Conservation (phyloP, 148 eudicot genomes). For the Spergularia marina region DNA sequence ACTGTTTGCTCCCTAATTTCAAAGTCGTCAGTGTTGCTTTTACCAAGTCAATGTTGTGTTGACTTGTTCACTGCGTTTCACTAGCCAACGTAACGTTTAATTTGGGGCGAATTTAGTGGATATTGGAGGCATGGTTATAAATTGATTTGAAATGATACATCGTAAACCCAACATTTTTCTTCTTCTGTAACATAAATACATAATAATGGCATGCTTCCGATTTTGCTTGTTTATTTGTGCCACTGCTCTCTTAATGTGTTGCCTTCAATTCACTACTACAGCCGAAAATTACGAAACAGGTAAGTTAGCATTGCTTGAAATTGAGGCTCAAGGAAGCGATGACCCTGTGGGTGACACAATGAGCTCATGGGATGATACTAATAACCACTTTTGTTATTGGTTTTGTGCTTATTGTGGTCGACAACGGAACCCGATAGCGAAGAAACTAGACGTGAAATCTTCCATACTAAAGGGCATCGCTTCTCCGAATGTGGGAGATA, state of each 20-base stretch:
- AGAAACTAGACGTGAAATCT: not conserved
- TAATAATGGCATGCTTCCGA: no score
- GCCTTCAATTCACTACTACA: not conserved
- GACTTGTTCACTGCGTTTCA: no score
- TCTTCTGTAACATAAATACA: no score
- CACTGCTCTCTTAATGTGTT: not conserved
- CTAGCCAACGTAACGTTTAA: no score
- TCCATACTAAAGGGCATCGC: slow-evolving; percentile 5
- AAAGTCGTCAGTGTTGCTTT: no score
- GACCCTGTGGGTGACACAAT: slow-evolving; percentile 14
- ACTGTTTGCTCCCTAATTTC: no score
- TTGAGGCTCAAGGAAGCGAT: slow-evolving; percentile 3
- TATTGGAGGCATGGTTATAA: no score
- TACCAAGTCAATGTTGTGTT: no score
- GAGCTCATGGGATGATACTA: slow-evolving; percentile 15
- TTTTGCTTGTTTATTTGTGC: not conserved
- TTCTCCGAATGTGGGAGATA: slow-evolving; percentile 20
- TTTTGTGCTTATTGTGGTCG: slow-evolving; percentile 16
- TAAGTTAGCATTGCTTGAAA: slow-evolving; percentile 16
- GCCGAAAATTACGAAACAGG: not conserved
- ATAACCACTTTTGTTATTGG: slow-evolving; percentile 16
- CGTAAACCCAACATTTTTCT: no score
- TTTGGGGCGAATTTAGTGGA: no score
- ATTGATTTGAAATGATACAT: no score
- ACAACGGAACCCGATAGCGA: not conserved